These are phyloP conservation scores for Orbilia ellipsospora DNA, from an alignment of 2,329 filamentous ascomycete species.

Conservation along the genomic window DNA sequence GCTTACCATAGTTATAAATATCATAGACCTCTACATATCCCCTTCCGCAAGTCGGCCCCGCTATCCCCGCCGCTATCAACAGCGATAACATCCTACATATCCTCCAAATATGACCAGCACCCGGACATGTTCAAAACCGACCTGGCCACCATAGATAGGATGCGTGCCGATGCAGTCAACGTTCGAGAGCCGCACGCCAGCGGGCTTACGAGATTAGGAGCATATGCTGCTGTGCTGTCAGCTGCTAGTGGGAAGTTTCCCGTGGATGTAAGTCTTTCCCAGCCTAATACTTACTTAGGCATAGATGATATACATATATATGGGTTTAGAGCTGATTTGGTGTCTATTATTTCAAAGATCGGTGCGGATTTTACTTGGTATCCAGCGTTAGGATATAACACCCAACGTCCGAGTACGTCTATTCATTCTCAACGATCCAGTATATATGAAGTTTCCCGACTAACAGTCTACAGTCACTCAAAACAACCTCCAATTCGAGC, in stretches of 20 bases:
- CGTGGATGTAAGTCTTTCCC: slow-evolving; percentile 74
- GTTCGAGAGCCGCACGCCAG: slow-evolving; percentile 87
- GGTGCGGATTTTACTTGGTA: slow-evolving; percentile 98
- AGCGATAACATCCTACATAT: slow-evolving; percentile 94
- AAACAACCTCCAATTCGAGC: slow-evolving; percentile 80
- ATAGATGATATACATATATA: too few species aligned
- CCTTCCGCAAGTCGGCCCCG: slow-evolving; percentile 85
- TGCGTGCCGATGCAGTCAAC: slow-evolving; percentile 87
- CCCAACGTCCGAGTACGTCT: slow-evolving; percentile 71
- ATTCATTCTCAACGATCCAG: slow-evolving; percentile 11
- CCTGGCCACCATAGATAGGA: slow-evolving; percentile 82
- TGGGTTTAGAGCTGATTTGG: slow-evolving; percentile 47
- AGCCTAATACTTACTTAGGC: slow-evolving; percentile 4
- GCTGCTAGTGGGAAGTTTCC: slow-evolving; percentile 97
- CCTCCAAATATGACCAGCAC: slow-evolving; percentile 97
- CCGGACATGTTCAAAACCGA: slow-evolving; percentile 96
- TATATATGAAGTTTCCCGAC: neutral
- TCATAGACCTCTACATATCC: slow-evolving; percentile 72
- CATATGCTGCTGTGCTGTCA: slow-evolving; percentile 89
- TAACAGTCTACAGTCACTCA: slow-evolving; percentile 65
- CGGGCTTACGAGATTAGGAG: slow-evolving; percentile 86
- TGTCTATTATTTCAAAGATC: slow-evolving; percentile 68
- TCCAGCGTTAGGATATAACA: slow-evolving; percentile 89
- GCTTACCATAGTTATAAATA: neutral
- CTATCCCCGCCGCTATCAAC: slow-evolving; percentile 75